Evolutionary conservation across 1,284 basidiomycete species (phyloP).

Genomic region (Coriolopsis trogii): DNA sequence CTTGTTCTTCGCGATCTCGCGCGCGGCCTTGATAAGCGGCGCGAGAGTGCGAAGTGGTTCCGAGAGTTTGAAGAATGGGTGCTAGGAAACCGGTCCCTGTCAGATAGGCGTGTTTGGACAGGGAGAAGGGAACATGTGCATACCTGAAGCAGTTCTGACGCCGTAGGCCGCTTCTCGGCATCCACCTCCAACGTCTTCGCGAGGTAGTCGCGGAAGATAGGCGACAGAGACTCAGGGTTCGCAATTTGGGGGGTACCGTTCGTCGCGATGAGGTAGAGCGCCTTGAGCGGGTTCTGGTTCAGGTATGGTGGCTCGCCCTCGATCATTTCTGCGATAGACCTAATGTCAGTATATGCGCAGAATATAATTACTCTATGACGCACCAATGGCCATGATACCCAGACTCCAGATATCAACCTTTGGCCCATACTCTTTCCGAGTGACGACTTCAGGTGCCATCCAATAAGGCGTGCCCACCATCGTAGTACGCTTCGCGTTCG

Average conservation of each 20-base stretch:
- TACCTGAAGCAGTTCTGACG: slow-evolving; percentile 81
- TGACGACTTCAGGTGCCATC: slow-evolving; percentile 99
- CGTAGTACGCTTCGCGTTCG: slow-evolving; percentile 94
- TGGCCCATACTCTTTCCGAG: slow-evolving; percentile 97
- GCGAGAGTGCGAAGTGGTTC: slow-evolving; percentile 88
- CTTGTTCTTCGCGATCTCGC: slow-evolving; percentile 81
- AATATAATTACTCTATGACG: slow-evolving; percentile 9
- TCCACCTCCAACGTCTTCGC: slow-evolving; percentile 93
- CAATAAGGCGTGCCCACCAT: slow-evolving; percentile 99
- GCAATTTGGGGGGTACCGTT: slow-evolving; percentile 98
- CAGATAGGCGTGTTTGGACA: neutral
- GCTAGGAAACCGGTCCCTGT: slow-evolving; percentile 43
- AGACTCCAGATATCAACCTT: slow-evolving; percentile 99
- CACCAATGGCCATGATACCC: slow-evolving; percentile 98
- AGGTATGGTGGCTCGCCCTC: slow-evolving; percentile 98
- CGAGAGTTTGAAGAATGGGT: slow-evolving; percentile 87
- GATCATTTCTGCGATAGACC: slow-evolving; percentile 82
- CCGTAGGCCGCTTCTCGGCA: slow-evolving; percentile 90
- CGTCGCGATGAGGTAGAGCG: slow-evolving; percentile 95
- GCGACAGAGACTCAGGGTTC: slow-evolving; percentile 89
- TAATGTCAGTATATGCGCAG: slow-evolving; percentile 3
- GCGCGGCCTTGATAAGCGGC: slow-evolving; percentile 92
- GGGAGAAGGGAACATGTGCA: slow-evolving; percentile 12
- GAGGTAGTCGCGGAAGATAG: slow-evolving; percentile 92
- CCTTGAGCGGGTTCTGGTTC: slow-evolving; percentile 95